These are phyloP conservation scores for Boletus insuetus DNA, from an alignment of 768 basidiomycete genomes.

Conservation along the genomic window DNA sequence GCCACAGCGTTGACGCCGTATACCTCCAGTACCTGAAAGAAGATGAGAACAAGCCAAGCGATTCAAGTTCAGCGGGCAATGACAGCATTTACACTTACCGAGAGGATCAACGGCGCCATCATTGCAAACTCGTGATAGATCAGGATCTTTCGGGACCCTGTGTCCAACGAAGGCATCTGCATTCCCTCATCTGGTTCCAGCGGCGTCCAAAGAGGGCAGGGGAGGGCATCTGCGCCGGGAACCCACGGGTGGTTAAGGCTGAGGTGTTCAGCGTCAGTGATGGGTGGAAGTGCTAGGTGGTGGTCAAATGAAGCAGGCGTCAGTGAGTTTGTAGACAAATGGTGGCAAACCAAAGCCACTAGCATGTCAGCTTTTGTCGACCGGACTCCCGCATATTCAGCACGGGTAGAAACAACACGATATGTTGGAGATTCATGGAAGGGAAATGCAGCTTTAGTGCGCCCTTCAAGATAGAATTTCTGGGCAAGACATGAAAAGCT, in stretches of 20 bases:
- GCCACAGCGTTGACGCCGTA: constrained; percentile 2
- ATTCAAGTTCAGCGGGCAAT: background rate
- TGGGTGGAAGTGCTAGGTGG: background rate
- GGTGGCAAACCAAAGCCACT: constrained; percentile 2
- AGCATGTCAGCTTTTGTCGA: constrained; percentile 6
- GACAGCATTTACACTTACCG: background rate
- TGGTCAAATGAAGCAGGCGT: background rate
- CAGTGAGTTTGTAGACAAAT: background rate
- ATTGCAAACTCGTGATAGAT: constrained; percentile 7
- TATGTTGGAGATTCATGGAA: constrained; percentile 1
- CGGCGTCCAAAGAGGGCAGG: constrained; percentile 1
- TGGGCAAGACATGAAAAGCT: background rate
- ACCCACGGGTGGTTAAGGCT: constrained; percentile 2
- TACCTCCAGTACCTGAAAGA: background rate
- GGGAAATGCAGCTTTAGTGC: constrained; percentile 3
- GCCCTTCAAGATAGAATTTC: constrained; percentile 10
- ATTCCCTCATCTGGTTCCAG: background rate
- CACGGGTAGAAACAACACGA: background rate
- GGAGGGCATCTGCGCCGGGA: background rate
- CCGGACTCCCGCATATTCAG: background rate
- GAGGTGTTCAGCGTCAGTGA: background rate
- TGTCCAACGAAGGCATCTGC: background rate
- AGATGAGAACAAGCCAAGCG: background rate
- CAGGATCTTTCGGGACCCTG: background rate
- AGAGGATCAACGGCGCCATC: constrained; percentile 8